Conservation (phyloP, 2,329 filamentous ascomycete genomes). For the Ophiostoma sp. region DNA sequence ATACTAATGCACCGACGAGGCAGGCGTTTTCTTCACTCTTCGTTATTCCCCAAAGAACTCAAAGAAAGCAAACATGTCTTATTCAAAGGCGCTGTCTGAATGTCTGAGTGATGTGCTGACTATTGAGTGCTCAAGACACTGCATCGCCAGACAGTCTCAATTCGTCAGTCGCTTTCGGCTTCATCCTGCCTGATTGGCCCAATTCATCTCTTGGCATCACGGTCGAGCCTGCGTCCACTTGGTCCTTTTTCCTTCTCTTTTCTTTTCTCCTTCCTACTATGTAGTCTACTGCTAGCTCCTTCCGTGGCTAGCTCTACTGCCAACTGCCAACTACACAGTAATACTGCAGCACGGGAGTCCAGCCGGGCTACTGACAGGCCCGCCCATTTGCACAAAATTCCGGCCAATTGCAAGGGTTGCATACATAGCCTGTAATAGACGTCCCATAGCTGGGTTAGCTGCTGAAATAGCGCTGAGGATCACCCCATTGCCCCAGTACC, state of each 20-base stretch:
- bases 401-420: neutral
- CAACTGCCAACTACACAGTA: neutral
- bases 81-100: neutral
- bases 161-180: neutral
- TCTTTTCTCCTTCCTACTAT: neutral
- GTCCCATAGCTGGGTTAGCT: neutral
- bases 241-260: neutral
- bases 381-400: neutral
- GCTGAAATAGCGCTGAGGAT: neutral
- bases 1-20: neutral
- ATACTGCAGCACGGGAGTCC: neutral
- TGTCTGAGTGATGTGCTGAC: neutral
- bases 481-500: neutral
- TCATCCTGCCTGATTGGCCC: neutral
- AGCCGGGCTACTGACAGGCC: neutral
- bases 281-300: neutral
- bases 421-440: slow-evolving; percentile 1
- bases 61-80: neutral
- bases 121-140: neutral
- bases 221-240: slow-evolving; percentile 2
- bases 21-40: neutral
- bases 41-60: neutral
- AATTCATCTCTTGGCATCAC: neutral
- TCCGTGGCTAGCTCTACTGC: neutral
- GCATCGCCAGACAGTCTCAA: neutral